Base-by-base conservation (phyloP, 495 filamentous ascomycete species). In the Hypoxylon trugodes region DNA sequence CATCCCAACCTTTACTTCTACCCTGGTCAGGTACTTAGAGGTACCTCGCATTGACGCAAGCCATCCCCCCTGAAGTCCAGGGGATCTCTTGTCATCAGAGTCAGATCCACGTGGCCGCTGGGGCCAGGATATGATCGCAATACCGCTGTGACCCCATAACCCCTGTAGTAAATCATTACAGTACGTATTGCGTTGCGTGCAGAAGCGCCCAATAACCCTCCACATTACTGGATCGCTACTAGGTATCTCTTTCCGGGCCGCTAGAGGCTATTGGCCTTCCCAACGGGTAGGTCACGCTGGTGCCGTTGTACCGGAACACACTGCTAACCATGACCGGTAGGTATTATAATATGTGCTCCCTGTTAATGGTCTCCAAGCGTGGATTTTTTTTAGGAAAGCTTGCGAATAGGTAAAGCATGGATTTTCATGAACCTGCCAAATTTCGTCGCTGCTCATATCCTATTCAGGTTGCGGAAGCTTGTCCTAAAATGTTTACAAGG, bases 81-180 rank as follows among this genome's bases (percentile, higher is more conserved):
- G 64, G 64, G 64, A 67, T 61, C 64, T 62, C 64, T 62, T 67
- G 58, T 67, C 64, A 67, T 58, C 46, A 67, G 32, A 62, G 57
- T 59, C 58, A 67, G 58, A 67, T 62, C 72, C 77, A 79, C 76
- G 77, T 79, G 77, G 77, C 74, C 69, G 74, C 72, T 65, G 59
- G 75, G 75, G 55, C 72, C 71, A 72, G 69, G 68, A 72, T 68
- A 69, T 68, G 65, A 66, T 65, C 66, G 55, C 65, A 76, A 78
- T 77, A 69, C 73, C 76, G 73, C 37, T 52, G 57, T 61, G 63
- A 61, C 37, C 63, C 49, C 49, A 51, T 49, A 48, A 67, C 52
- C 64, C 64, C 58, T 67, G 64, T 66, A 57, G 58, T 43, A 41
- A 67, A 67, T 62, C 64, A 57, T 54, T n/a, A 66, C 35, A 60